These are phyloP conservation scores for Exsudoporus frostii DNA, from an alignment of 768 basidiomycete genomes.

Conservation along the genomic window DNA sequence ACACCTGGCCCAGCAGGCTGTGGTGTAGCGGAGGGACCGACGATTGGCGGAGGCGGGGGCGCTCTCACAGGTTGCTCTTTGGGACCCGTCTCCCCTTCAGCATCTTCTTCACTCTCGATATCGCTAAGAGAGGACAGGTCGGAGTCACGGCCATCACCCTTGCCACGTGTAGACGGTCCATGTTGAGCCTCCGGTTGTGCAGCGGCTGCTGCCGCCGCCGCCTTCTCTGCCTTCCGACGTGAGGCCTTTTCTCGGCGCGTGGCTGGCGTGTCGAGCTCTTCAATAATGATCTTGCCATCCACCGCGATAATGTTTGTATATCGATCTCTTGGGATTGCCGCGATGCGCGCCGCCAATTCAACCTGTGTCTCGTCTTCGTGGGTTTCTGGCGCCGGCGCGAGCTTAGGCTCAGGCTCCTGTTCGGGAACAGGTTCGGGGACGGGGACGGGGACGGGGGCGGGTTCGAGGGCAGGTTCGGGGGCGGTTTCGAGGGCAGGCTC, in stretches of 20 bases:
- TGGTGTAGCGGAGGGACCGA: constrained; percentile 3
- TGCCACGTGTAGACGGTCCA: background rate
- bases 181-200: constrained; percentile 1
- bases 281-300: constrained; percentile 59
- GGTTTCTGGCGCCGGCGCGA: background rate
- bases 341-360: constrained; percentile 27
- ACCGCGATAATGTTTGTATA: constrained; percentile 32
- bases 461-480: background rate
- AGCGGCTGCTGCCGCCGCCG: constrained; percentile 24
- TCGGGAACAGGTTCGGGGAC: background rate
- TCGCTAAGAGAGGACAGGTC: constrained; percentile 48
- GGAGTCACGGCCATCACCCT: constrained; percentile 31
- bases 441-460: background rate
- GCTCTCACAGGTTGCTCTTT: constrained; percentile 4
- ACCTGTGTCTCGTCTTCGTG: constrained; percentile 9
- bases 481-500: too few relatives aligned
- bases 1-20: constrained; percentile 28
- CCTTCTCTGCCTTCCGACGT: constrained; percentile 43
- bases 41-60: constrained; percentile 3
- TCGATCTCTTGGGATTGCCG: constrained; percentile 27
- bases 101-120: constrained; percentile 33
- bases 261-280: constrained; percentile 69
- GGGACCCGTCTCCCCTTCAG: background rate
- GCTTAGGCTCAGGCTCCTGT: background rate
- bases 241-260: constrained; percentile 58